Conservation (phyloP, 2,329 filamentous ascomycete genomes). For the Botryotinia calthae region DNA sequence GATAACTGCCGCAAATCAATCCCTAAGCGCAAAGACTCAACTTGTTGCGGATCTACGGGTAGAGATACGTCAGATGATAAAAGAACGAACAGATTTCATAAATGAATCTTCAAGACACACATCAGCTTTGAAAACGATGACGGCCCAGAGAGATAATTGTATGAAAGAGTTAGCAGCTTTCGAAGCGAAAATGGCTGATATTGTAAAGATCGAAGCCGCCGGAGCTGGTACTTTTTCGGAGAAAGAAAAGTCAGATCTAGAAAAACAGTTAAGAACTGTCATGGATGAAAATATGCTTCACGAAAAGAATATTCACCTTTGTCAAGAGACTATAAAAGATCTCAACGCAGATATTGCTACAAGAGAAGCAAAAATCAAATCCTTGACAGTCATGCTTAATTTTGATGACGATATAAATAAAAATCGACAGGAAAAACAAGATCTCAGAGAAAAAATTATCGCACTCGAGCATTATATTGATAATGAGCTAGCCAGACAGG, state of each 20-base stretch:
- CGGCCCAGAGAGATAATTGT: no score
- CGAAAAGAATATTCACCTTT: background rate
- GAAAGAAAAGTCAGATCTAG: no score
- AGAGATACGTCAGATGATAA: background rate
- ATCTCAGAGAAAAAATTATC: conserved; percentile 8
- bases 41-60: background rate
- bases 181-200: background rate
- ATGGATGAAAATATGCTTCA: background rate
- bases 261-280: background rate
- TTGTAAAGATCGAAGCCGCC: background rate
- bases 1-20: background rate
- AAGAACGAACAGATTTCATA: no score
- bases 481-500: background rate
- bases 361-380: background rate
- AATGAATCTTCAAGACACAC: no score
- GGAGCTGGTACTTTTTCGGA: background rate
- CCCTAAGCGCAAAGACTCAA: background rate
- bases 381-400: background rate
- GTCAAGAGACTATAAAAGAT: background rate
- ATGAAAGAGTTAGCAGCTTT: background rate
- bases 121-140: no score
- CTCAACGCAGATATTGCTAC: background rate
- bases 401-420: background rate
- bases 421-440: conserved; percentile 8
- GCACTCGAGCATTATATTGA: background rate